A percentile compares a stretch with the other conserved stretches of the same genome.
Conservation (phyloP, 768 basidiomycete species). For the Roridomyces roridus region DNA sequence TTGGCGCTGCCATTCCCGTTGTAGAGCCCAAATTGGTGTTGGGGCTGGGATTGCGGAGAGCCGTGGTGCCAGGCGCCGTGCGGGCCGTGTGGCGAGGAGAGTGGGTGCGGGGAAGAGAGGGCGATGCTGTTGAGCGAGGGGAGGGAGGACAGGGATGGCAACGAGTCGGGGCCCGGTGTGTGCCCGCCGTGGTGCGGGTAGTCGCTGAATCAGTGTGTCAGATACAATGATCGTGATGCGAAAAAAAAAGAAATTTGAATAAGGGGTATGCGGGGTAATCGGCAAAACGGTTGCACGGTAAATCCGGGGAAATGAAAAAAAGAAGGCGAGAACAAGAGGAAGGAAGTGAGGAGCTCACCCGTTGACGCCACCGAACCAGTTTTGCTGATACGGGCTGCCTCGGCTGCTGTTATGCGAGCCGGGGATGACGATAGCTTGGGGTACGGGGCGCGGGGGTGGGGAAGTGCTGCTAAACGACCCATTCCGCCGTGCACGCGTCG, state of each 20-base stretch:
- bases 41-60: not conserved
- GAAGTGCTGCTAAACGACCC: constrained; percentile 64
- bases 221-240: too few relatives aligned
- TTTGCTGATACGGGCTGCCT: constrained; percentile 6
- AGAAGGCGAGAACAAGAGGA: not conserved
- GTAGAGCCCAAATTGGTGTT: not conserved
- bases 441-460: constrained; percentile 55
- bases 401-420: constrained; percentile 13
- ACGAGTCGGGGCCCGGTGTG: constrained; percentile 23
- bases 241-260: not conserved
- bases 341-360: constrained; percentile 2
- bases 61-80: constrained; percentile 33
- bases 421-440: constrained; percentile 78
- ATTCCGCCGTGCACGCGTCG: constrained; percentile 60
- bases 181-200: constrained; percentile 23
- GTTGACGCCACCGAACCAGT: constrained; percentile 16
- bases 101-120: constrained; percentile 25
- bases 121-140: constrained; percentile 17
- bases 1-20: too few relatives aligned
- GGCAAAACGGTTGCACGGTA: too few relatives aligned
- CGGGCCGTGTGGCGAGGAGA: constrained; percentile 27
- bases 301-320: too few relatives aligned
- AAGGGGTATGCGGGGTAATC: not conserved
- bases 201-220: not conserved
- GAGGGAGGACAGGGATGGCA: constrained; percentile 36